These are phyloP conservation scores for Aegilops bicornis DNA, from an alignment of 176 grass and related monocot species.

Conservation along the genomic window DNA sequence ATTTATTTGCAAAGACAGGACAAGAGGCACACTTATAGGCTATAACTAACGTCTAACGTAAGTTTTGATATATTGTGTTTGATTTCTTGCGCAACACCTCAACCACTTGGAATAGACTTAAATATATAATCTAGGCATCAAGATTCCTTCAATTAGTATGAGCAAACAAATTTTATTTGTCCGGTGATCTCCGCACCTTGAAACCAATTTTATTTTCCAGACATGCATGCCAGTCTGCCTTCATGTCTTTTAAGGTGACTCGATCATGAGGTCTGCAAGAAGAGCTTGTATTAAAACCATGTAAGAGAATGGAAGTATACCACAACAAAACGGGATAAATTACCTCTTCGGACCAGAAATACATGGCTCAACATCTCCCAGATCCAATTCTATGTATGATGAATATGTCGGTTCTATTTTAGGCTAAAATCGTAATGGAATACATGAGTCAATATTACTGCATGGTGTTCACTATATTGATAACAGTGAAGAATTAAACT, in stretches of 20 bases:
- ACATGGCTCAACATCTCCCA: slow-evolving; percentile 55
- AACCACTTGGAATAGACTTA: background rate
- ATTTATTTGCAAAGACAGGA: background rate
- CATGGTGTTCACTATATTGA: background rate
- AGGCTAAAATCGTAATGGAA: slow-evolving; percentile 34
- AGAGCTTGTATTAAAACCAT: background rate
- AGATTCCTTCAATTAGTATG: background rate
- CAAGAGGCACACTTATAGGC: background rate
- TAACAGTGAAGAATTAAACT: background rate
- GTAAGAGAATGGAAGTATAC: background rate
- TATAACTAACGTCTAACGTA: background rate
- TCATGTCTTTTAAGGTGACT: slow-evolving; percentile 63
- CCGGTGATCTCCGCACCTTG: slow-evolving; percentile 27
- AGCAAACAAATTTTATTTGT: background rate
- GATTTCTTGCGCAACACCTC: background rate
- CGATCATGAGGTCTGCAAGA: slow-evolving; percentile 62
- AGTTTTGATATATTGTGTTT: background rate
- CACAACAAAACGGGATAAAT: background rate
- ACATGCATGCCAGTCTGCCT: slow-evolving; percentile 65
- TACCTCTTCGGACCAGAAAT: slow-evolving; percentile 78
- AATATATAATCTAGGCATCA: background rate
- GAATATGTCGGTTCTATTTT: slow-evolving; percentile 57
- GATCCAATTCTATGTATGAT: slow-evolving; percentile 59
- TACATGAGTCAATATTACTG: background rate
- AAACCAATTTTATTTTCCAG: slow-evolving; percentile 69